Evolutionary conservation across 75 land plant genomes (phyloP).

Genomic region (Adiantum capillusveneris): DNA sequence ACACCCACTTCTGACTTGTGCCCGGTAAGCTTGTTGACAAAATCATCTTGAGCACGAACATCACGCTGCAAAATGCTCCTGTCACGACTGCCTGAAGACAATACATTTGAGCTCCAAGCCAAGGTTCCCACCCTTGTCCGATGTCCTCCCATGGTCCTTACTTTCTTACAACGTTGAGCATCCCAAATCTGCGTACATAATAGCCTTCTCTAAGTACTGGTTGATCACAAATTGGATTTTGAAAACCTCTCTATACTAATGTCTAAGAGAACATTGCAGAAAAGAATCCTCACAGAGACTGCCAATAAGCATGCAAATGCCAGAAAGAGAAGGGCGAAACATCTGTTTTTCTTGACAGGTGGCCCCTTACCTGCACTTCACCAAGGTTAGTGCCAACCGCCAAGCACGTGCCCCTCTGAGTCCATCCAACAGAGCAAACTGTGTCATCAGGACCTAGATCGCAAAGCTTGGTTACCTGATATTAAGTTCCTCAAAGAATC

Average conservation of each 20-base stretch:
- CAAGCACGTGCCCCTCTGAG: constrained; percentile 65
- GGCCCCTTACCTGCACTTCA: constrained; percentile 51
- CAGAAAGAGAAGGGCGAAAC: too few relatives aligned
- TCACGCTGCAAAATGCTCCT: constrained; percentile 69
- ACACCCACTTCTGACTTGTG: constrained; percentile 73
- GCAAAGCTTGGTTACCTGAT: constrained; percentile 78
- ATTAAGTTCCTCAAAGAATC: background rate
- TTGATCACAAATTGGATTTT: background rate
- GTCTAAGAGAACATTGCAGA: too few relatives aligned
- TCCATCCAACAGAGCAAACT: constrained; percentile 83
- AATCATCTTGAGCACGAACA: constrained; percentile 69
- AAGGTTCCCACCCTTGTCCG: constrained; percentile 66
- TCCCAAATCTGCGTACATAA: constrained; percentile 64
- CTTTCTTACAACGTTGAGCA: constrained; percentile 62
- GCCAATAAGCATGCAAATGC: too few relatives aligned
- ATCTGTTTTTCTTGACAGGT: too few relatives aligned
- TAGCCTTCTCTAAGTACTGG: background rate
- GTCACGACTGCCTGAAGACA: constrained; percentile 82
- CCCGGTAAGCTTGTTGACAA: constrained; percentile 57
- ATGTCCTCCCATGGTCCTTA: constrained; percentile 83
- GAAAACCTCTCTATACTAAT: too few relatives aligned
- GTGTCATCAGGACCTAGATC: constrained; percentile 67
- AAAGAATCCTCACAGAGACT: too few relatives aligned
- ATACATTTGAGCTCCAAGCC: constrained; percentile 70
- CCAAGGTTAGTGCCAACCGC: constrained; percentile 76